Base-by-base conservation (phyloP, 306 rosid genomes). In the Castanospermum australe region DNA sequence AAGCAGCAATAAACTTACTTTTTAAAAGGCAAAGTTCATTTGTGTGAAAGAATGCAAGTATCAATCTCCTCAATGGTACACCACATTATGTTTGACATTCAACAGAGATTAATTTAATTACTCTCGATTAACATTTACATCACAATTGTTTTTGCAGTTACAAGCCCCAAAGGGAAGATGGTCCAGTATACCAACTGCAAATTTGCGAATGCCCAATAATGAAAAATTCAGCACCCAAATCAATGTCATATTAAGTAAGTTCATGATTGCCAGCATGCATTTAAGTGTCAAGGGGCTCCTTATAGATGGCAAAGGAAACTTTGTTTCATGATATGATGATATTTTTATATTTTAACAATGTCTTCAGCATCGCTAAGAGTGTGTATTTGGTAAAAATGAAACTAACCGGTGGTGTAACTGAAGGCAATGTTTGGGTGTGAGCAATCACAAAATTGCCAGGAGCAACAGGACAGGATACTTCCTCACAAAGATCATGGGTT, bases 341-440 rank as follows among this genome's bases (percentile, higher is more conserved):
- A 70, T 38, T 75, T 78, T 38, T 9, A 75, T 67, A 70, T 38
- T 75, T 78, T 38, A 6, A 75, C 18, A 42, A 63, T 22, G 11
- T 25, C 17, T 12, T 68, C 6, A 20, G 72, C 64, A 68, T 42
- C 68, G 59, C 30, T 69, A 67, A 75, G 67, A 50, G 48, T 70
- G 45, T 39, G 52, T 8, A 73, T 70, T 18, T 41, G 69, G 64
- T 48, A 59, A 33, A 33, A 80, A 21, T 50, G 86, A 83, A 80
- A 89, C 97, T 88, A 59, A 94, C 97, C 73, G 92, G 97, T 39
- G 97, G 99, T 41, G 97, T 88, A 69, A 84, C 52, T 45, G 79
- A 11, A 72, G 97, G 97, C 89, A 92, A 77, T 35, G 83, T 79
- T 84, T 92, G 97, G 21, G 88, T 75, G 87, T 94, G 97, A 73